Evolutionary conservation across 441 rosid genomes (phyloP).

Genomic region (Mallotus japonicus): DNA sequence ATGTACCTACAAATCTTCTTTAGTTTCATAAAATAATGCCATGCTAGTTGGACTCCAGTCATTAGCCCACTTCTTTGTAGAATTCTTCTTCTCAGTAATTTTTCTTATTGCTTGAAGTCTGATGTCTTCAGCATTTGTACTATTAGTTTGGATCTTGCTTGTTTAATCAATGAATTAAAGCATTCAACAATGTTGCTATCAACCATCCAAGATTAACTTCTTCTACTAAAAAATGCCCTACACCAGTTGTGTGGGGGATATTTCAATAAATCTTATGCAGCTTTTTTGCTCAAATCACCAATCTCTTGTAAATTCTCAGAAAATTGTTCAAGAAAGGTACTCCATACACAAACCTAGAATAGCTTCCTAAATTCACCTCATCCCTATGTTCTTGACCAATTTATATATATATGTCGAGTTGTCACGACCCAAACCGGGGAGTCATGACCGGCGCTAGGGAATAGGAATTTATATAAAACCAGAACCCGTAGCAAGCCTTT

Average conservation of each 20-base stretch:
- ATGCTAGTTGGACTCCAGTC: not conserved
- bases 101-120: not conserved
- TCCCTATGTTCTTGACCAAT: not conserved
- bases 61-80: not conserved
- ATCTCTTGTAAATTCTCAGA: not conserved
- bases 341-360: not conserved
- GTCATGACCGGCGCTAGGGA: not conserved
- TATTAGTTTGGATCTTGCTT: not conserved
- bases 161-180: not conserved
- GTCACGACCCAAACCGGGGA: too few species aligned
- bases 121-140: not conserved
- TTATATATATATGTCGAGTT: not conserved
- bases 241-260: not conserved
- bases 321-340: not conserved
- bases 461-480: too few species aligned
- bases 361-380: not conserved
- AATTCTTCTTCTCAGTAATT: not conserved
- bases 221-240: not conserved
- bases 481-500: too few species aligned
- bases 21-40: not conserved
- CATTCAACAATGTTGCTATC: not conserved
- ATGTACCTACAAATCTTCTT: not conserved
- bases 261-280: not conserved
- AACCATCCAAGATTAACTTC: not conserved
- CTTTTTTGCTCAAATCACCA: not conserved